phyloP scores from a whole-genome alignment of 306 rosid species.

The Chamaecrista fasciculata region DNA sequence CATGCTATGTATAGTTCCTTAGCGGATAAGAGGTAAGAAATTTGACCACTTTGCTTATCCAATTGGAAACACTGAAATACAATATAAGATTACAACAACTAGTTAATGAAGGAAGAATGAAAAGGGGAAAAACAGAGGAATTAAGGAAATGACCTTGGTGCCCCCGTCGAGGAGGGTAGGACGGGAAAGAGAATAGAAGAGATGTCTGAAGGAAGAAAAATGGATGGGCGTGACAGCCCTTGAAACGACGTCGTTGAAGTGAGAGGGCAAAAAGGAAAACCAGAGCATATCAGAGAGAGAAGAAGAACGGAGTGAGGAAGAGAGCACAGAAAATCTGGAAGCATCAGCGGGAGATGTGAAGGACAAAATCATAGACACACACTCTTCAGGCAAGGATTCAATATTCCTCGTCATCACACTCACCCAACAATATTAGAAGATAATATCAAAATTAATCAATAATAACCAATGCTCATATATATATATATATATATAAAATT shows the following conservation, averaged over 20 bases:
- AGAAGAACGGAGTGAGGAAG: conserved; percentile 39
- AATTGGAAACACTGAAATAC: conserved; percentile 49
- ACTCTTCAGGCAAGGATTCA: conserved; percentile 51
- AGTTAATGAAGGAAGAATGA: too few relatives aligned
- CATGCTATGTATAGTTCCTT: conserved; percentile 49
- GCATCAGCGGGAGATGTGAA: conserved; percentile 51
- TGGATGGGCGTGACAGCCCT: conserved; percentile 30
- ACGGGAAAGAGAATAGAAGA: conserved; percentile 38
- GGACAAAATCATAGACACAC: conserved; percentile 48
- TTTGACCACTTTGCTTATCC: conserved; percentile 51
- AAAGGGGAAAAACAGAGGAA: background rate
- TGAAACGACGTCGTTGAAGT: conserved; percentile 39
- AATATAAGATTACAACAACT: background rate
- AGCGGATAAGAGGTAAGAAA: conserved; percentile 50
- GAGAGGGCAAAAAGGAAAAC: conserved; percentile 55
- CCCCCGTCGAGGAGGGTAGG: conserved; percentile 53
- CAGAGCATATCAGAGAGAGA: conserved; percentile 54
- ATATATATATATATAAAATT: too few relatives aligned
- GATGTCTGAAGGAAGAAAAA: conserved; percentile 45
- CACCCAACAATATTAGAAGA: too few relatives aligned
- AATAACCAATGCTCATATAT: too few relatives aligned
- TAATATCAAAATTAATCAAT: too few relatives aligned
- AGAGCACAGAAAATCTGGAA: conserved; percentile 42
- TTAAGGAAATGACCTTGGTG: conserved; percentile 37
- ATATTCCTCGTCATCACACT: too few relatives aligned